phyloP scores from a whole-genome alignment of 768 basidiomycete species.

The Symmetrospora coprosmae region DNA sequence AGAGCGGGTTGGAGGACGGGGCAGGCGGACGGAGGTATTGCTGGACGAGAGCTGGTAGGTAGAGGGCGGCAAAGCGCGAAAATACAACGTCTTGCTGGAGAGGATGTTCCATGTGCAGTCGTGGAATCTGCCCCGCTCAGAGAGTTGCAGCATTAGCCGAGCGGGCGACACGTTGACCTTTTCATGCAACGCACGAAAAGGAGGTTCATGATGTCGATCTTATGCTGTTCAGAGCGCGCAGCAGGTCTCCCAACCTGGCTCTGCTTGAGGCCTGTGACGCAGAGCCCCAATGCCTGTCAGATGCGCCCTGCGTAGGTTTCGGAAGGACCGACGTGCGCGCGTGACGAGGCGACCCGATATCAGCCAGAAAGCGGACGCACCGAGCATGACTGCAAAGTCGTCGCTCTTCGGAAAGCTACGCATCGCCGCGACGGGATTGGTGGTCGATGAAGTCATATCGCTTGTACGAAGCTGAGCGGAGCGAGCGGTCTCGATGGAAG shows the following conservation, averaged over 20 bases:
- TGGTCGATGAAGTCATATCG: too few relatives aligned
- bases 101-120: conserved; percentile 1
- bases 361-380: neutral
- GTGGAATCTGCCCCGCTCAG: neutral
- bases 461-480: too few relatives aligned
- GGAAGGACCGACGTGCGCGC: too few relatives aligned
- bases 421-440: neutral
- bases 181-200: neutral
- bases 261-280: neutral
- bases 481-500: too few relatives aligned
- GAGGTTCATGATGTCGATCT: conserved; percentile 15
- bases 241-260: conserved; percentile 15
- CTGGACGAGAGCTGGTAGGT: neutral
- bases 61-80: conserved; percentile 12
- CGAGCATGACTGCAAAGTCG: conserved; percentile 17
- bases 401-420: conserved; percentile 8
- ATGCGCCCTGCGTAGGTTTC: too few relatives aligned
- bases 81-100: conserved; percentile 16
- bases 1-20: neutral
- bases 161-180: neutral
- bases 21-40: neutral
- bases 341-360: too few relatives aligned
- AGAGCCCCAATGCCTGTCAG: neutral
- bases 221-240: conserved; percentile 11
- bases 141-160: neutral